Evolutionary conservation across 176 grass and related monocot genomes (phyloP).

Genomic region (Aegilops tauschii): DNA sequence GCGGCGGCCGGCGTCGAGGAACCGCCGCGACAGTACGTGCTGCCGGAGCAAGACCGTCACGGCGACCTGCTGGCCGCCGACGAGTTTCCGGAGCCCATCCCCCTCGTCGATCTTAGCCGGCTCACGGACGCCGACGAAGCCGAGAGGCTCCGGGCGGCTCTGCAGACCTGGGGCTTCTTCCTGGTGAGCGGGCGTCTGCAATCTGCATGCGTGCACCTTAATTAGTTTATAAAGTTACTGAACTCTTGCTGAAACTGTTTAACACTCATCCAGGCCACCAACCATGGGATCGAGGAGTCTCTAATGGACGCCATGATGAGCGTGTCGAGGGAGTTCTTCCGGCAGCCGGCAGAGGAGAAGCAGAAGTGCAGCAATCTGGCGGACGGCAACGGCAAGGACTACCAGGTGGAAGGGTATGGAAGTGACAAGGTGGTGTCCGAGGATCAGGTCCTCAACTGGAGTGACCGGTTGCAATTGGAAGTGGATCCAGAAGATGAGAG

Average conservation of each 20-base stretch:
- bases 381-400: background rate
- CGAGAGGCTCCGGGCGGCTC: slow-evolving; percentile 34
- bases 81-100: background rate
- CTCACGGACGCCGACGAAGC: slow-evolving; percentile 24
- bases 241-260: background rate
- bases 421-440: background rate
- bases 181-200: background rate
- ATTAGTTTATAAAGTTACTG: background rate
- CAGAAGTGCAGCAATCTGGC: background rate
- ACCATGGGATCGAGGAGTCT: background rate
- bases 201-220: too few species aligned
- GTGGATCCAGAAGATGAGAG: background rate
- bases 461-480: background rate
- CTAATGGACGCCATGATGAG: background rate
- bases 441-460: background rate
- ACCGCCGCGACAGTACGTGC: slow-evolving; percentile 37
- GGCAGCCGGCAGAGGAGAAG: background rate
- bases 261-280: background rate
- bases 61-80: background rate
- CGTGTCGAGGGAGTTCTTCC: background rate
- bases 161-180: slow-evolving; percentile 54
- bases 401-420: background rate
- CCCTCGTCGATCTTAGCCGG: slow-evolving; percentile 33
- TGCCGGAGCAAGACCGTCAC: background rate
- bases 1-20: slow-evolving; percentile 10